Percentiles rank a stretch among this genome's conserved stretches.
These are phyloP conservation scores for Meira nashicola DNA, from an alignment of 1,284 basidiomycete species.

Conservation along the genomic window DNA sequence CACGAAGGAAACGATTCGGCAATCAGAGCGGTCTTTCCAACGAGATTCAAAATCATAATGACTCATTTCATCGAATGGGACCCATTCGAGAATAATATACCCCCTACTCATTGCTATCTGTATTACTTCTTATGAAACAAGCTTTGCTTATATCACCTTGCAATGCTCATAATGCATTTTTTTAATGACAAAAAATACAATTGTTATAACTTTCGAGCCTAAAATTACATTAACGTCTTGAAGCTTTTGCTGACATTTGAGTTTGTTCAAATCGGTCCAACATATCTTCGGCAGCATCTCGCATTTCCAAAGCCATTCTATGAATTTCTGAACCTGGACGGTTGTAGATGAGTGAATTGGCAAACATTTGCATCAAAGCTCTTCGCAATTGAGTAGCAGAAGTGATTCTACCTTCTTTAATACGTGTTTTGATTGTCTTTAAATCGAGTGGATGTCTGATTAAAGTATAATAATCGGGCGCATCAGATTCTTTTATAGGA, in stretches of 20 bases:
- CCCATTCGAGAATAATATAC: too few relatives aligned
- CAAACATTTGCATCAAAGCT: slow-evolving; percentile 44
- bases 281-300: slow-evolving; percentile 37
- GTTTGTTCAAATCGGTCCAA: slow-evolving; percentile 29
- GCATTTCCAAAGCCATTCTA: slow-evolving; percentile 49
- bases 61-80: too few relatives aligned
- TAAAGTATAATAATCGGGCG: slow-evolving; percentile 45
- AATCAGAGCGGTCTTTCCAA: too few relatives aligned
- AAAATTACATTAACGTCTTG: not conserved
- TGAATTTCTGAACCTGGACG: slow-evolving; percentile 45
- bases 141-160: too few relatives aligned
- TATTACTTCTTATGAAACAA: too few relatives aligned
- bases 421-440: slow-evolving; percentile 41
- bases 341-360: slow-evolving; percentile 48
- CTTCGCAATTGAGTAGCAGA: slow-evolving; percentile 28
- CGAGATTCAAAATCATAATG: too few relatives aligned
- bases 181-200: too few relatives aligned
- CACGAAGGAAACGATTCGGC: too few relatives aligned
- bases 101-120: too few relatives aligned
- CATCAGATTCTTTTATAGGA: slow-evolving; percentile 47
- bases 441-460: slow-evolving; percentile 45
- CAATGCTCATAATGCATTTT: too few relatives aligned
- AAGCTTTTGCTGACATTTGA: slow-evolving; percentile 12
- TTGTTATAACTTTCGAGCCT: too few relatives aligned
- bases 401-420: slow-evolving; percentile 42